Percentiles rank a stretch among this genome's conserved stretches.
Conservation (phyloP, 768 basidiomycete species). For the Leccinum imitatum region DNA sequence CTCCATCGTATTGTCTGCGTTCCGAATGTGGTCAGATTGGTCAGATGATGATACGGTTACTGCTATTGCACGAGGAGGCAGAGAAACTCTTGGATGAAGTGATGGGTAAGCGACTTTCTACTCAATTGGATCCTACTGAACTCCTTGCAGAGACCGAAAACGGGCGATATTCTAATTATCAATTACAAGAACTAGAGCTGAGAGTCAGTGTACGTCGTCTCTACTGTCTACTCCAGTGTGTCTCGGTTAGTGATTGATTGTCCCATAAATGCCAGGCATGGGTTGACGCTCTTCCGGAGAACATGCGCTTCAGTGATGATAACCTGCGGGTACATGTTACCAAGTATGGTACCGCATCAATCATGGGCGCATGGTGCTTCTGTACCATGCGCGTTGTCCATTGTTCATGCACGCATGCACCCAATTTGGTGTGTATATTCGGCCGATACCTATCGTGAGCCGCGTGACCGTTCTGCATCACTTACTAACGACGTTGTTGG, state of each 20-base stretch:
- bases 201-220: conserved; percentile 37
- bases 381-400: conserved; percentile 72
- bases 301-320: conserved; percentile 69
- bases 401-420: conserved; percentile 64
- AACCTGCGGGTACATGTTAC: conserved; percentile 66
- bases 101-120: conserved; percentile 40
- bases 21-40: conserved; percentile 61
- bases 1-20: conserved; percentile 33
- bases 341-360: conserved; percentile 79
- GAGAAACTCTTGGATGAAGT: conserved; percentile 55
- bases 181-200: conserved; percentile 43
- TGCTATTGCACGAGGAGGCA: conserved; percentile 61
- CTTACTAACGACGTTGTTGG: conserved; percentile 2
- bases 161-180: conserved; percentile 32
- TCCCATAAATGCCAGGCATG: conserved; percentile 48
- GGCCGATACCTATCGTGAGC: neutral
- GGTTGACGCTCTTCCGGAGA: conserved; percentile 62
- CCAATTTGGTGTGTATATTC: conserved; percentile 55
- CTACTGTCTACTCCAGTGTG: neutral
- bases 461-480: neutral
- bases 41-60: conserved; percentile 54
- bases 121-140: too few species aligned
- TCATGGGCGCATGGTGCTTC: conserved; percentile 80
- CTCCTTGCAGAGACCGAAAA: conserved; percentile 10
- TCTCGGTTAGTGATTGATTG: conserved; percentile 6